Evolutionary conservation across 2,329 filamentous ascomycete species (phyloP).

Genomic region (Microdochium trichocladiopsis): DNA sequence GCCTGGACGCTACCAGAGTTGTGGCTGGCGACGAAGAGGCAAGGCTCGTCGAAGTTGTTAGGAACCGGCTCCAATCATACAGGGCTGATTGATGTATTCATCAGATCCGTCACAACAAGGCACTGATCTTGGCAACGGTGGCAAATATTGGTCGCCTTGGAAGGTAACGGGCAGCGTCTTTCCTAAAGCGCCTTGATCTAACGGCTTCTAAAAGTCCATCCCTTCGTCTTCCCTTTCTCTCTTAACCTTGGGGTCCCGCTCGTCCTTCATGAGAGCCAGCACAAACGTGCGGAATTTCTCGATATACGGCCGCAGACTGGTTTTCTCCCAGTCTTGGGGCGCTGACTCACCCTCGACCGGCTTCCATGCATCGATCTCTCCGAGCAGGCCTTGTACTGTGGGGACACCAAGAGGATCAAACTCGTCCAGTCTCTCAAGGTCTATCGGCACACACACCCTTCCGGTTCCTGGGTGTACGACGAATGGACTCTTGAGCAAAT

Average conservation of each 20-base stretch:
- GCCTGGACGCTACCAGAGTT: background rate
- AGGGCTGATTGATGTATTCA: background rate
- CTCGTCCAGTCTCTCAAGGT: constrained; percentile 54
- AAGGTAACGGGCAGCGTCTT: no score
- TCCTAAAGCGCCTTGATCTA: no score
- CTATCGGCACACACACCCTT: constrained; percentile 91
- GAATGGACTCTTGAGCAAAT: constrained; percentile 95
- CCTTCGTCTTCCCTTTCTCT: constrained; percentile 43
- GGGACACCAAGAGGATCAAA: constrained; percentile 90
- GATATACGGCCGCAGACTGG: constrained; percentile 84
- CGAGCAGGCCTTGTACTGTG: constrained; percentile 73
- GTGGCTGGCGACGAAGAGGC: constrained; percentile 6
- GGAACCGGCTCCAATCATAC: constrained; percentile 1
- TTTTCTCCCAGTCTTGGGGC: constrained; percentile 88
- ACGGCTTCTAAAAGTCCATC: constrained; percentile 42
- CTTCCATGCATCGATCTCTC: constrained; percentile 81
- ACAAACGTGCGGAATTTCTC: constrained; percentile 86
- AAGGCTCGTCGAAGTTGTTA: constrained; percentile 13
- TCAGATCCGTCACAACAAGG: no score
- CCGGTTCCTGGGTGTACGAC: constrained; percentile 94
- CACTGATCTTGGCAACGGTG: no score
- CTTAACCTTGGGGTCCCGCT: constrained; percentile 48
- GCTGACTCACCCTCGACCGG: constrained; percentile 24
- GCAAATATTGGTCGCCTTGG: no score
- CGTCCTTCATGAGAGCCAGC: constrained; percentile 68